phyloP scores from a whole-genome alignment of 345 rosid species.

The Bruguiera gymnorhiza region DNA sequence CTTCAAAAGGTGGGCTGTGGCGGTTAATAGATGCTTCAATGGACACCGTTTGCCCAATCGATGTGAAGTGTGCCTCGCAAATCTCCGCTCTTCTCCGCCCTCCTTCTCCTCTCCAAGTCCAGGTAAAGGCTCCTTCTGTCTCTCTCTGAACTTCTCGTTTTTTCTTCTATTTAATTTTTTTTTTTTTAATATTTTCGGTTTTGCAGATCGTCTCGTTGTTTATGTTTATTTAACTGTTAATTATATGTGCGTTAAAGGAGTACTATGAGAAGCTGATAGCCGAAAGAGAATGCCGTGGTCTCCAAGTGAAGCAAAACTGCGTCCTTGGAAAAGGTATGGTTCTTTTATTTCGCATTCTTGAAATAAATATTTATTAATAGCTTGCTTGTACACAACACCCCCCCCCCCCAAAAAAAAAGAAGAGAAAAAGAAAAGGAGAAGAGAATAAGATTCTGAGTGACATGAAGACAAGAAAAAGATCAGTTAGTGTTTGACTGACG shows the following conservation, averaged over 20 bases:
- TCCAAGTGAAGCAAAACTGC: slow-evolving; percentile 48
- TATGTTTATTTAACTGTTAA: not conserved
- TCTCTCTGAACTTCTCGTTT: not conserved
- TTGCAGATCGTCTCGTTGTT: too few relatives aligned
- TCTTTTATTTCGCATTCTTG: not conserved
- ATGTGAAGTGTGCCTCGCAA: slow-evolving; percentile 39
- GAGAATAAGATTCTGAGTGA: too few relatives aligned
- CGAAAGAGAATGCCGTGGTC: slow-evolving; percentile 39
- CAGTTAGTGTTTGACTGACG: too few relatives aligned
- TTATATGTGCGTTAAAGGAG: slow-evolving; percentile 40
- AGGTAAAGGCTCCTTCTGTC: slow-evolving; percentile 37
- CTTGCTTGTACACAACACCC: too few relatives aligned
- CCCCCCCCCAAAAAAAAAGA: too few relatives aligned
- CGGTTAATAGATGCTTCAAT: slow-evolving; percentile 15
- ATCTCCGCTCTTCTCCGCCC: slow-evolving; percentile 64
- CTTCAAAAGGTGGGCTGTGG: too few relatives aligned
- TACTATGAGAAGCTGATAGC: slow-evolving; percentile 61
- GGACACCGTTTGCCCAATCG: slow-evolving; percentile 44
- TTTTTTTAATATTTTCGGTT: too few relatives aligned
- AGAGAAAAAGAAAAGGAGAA: too few relatives aligned
- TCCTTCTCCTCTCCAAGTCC: slow-evolving; percentile 48
- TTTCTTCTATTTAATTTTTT: not conserved
- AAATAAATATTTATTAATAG: too few relatives aligned
- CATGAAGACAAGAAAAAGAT: not conserved
- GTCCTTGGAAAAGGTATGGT: slow-evolving; percentile 54